Conservation (phyloP, 768 basidiomycete species). For the Baorangia bicolor region DNA sequence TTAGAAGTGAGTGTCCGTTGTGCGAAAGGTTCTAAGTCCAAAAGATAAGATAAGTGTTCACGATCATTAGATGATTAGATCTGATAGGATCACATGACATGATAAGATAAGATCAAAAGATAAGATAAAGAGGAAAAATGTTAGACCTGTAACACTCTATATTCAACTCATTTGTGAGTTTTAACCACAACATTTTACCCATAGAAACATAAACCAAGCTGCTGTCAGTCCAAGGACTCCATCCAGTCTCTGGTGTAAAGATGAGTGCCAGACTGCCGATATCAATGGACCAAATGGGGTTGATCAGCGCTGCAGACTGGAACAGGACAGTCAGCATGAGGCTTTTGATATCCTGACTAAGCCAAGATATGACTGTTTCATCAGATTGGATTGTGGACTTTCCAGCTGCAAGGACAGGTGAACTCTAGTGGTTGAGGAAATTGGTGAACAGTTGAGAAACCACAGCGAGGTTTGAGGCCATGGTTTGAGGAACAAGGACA, state of each 20-base stretch:
- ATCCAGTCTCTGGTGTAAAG: constrained; percentile 54
- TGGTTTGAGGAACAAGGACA: constrained; percentile 52
- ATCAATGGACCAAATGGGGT: constrained; percentile 62
- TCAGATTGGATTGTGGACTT: constrained; percentile 57
- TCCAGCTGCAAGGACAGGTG: constrained; percentile 60
- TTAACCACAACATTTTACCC: constrained; percentile 37
- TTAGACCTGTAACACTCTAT: too few relatives aligned
- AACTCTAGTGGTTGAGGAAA: constrained; percentile 63
- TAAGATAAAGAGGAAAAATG: too few relatives aligned
- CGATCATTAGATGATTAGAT: too few relatives aligned
- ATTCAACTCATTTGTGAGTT: constrained; percentile 2
- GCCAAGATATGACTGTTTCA: constrained; percentile 61
- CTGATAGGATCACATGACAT: too few relatives aligned
- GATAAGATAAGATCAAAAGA: too few relatives aligned
- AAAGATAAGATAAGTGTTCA: too few relatives aligned
- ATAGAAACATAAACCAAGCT: constrained; percentile 58
- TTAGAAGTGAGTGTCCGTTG: too few relatives aligned
- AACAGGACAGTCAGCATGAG: constrained; percentile 66
- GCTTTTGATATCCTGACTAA: constrained; percentile 56
- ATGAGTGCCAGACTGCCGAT: constrained; percentile 59
- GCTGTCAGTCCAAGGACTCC: constrained; percentile 55
- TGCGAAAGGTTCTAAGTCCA: too few relatives aligned
- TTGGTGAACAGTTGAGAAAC: constrained; percentile 67
- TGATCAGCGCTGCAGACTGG: constrained; percentile 46
- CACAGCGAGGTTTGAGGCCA: constrained; percentile 41